Conservation (phyloP, 768 basidiomycete species). For the Hericium coralloides region DNA sequence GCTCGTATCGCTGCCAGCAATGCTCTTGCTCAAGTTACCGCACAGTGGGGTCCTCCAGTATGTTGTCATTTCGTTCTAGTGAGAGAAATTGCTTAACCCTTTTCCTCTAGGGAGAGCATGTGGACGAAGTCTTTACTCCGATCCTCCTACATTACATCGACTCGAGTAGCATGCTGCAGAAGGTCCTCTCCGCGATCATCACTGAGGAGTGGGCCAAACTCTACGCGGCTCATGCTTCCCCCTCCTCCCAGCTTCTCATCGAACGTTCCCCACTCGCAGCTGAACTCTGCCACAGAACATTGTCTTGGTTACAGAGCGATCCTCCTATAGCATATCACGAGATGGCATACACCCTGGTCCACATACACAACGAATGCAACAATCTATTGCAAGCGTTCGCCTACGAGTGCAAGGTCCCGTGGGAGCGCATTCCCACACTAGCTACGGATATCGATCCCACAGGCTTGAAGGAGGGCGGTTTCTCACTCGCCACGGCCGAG, state of each 20-base stretch:
- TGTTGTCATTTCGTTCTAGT: conserved; percentile 14
- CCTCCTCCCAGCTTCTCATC: conserved; percentile 33
- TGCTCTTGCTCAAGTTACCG: conserved; percentile 63
- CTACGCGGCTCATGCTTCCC: conserved; percentile 28
- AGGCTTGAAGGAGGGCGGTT: conserved; percentile 52
- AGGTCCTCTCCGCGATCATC: conserved; percentile 75
- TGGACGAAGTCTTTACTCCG: conserved; percentile 64
- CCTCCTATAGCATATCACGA: conserved; percentile 84
- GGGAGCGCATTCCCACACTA: conserved; percentile 69
- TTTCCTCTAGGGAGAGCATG: conserved; percentile 23
- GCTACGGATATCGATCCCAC: conserved; percentile 72
- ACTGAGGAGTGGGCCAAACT: conserved; percentile 86
- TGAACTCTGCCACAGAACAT: conserved; percentile 59
- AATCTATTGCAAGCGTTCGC: conserved; percentile 76
- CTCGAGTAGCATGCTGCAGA: conserved; percentile 88
- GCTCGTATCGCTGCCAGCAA: conserved; percentile 73
- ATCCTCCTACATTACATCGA: conserved; percentile 73
- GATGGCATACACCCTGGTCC: conserved; percentile 72
- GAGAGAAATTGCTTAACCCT: background rate
- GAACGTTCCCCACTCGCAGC: conserved; percentile 51
- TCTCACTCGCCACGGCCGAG: conserved; percentile 74
- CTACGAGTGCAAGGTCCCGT: conserved; percentile 80
- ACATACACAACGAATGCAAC: conserved; percentile 73
- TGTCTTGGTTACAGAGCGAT: conserved; percentile 64
- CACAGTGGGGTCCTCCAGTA: conserved; percentile 60